These are phyloP conservation scores for Chalciporus chontae DNA, from an alignment of 768 basidiomycete genomes.

Conservation along the genomic window DNA sequence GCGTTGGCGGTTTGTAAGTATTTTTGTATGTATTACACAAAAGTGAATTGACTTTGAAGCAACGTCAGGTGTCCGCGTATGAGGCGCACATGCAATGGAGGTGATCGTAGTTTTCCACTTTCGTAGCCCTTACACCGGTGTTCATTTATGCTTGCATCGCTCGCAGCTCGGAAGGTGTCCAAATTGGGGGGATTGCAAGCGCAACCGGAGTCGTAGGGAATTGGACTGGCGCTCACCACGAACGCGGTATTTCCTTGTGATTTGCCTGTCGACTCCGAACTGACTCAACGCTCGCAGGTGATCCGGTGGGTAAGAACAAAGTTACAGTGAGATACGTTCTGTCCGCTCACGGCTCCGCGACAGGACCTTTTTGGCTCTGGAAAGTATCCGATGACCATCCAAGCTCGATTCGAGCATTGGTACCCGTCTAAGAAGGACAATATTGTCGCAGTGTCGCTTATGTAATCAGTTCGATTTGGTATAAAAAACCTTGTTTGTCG, in stretches of 20 bases:
- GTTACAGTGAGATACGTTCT: neutral
- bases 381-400: slow-evolving; percentile 45
- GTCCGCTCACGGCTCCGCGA: neutral
- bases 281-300: slow-evolving; percentile 37
- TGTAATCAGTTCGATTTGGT: slow-evolving; percentile 2
- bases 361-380: slow-evolving; percentile 75
- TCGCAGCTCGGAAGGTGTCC: slow-evolving; percentile 60
- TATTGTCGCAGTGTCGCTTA: neutral
- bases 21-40: neutral
- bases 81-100: slow-evolving; percentile 57
- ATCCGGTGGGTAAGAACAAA: slow-evolving; percentile 55
- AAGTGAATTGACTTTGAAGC: slow-evolving; percentile 10
- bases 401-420: slow-evolving; percentile 31
- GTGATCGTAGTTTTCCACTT: slow-evolving; percentile 31
- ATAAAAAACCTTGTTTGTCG: neutral
- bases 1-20: slow-evolving; percentile 60
- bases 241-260: slow-evolving; percentile 38
- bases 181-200: slow-evolving; percentile 63
- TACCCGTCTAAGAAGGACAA: slow-evolving; percentile 1
- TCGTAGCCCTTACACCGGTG: neutral
- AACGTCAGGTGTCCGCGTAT: slow-evolving; percentile 48
- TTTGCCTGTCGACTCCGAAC: neutral
- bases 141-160: neutral
- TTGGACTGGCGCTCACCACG: slow-evolving; percentile 65
- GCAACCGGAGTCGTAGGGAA: slow-evolving; percentile 63